These are phyloP conservation scores for Periconia sp. DNA, from an alignment of 2,329 filamentous ascomycete species.

Conservation along the genomic window DNA sequence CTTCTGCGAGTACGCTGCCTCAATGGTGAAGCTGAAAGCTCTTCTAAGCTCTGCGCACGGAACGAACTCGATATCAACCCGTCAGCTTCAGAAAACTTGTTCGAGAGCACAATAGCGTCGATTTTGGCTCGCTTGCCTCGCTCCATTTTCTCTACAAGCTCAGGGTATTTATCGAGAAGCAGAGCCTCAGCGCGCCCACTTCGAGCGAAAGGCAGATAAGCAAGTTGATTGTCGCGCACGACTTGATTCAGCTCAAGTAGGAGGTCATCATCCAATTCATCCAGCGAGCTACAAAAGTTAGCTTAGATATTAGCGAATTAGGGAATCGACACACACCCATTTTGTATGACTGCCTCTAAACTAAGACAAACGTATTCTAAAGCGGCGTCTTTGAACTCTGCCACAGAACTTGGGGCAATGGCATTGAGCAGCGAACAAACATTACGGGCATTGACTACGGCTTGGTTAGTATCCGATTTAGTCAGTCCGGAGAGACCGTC, in stretches of 20 bases:
- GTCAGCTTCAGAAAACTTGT: conserved; percentile 69
- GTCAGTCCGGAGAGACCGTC: conserved; percentile 38
- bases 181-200: conserved; percentile 73
- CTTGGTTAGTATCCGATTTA: too few relatives aligned
- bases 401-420: conserved; percentile 81
- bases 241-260: conserved; percentile 78
- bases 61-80: conserved; percentile 66
- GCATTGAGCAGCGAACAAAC: conserved; percentile 85
- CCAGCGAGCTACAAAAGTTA: conserved; percentile 64
- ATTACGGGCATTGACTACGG: conserved; percentile 64
- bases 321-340: conserved; percentile 60
- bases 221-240: conserved; percentile 81
- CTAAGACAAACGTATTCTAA: conserved; percentile 92
- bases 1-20: conserved; percentile 50
- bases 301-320: conserved; percentile 2
- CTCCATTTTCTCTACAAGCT: conserved; percentile 68
- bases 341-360: conserved; percentile 89
- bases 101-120: conserved; percentile 75
- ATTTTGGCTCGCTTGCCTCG: conserved; percentile 73
- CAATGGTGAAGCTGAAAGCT: conserved; percentile 57
- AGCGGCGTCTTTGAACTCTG: conserved; percentile 84
- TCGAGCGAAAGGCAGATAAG: conserved; percentile 76
- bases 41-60: conserved; percentile 70
- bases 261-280: conserved; percentile 85
- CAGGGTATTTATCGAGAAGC: conserved; percentile 69